Conservation (phyloP, 1,284 basidiomycete genomes). For the Ganoderma resinaceum region DNA sequence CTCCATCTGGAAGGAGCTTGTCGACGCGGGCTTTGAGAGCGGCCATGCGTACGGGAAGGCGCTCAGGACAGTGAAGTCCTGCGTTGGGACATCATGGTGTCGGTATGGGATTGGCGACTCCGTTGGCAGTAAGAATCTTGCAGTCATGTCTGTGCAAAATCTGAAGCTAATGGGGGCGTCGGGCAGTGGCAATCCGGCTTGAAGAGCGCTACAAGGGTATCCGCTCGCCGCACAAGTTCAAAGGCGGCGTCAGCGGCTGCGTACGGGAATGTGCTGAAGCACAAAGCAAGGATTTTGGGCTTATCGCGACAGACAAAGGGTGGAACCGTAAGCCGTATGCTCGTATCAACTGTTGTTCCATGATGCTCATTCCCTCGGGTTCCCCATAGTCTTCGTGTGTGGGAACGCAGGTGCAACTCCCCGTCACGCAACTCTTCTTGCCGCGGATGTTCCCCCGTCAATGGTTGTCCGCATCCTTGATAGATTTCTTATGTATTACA, state of each 20-base stretch:
- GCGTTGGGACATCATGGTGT: conserved; percentile 71
- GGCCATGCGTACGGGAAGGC: conserved; percentile 80
- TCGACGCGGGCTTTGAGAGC: conserved; percentile 75
- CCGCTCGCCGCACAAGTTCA: conserved; percentile 78
- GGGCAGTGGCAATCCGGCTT: conserved; percentile 67
- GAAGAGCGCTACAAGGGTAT: conserved; percentile 81
- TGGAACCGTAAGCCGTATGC: conserved; percentile 56
- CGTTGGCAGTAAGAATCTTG: conserved; percentile 55
- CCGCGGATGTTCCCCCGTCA: conserved; percentile 64
- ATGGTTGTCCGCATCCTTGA: conserved; percentile 73
- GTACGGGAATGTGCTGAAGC: conserved; percentile 82
- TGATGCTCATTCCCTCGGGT: not conserved
- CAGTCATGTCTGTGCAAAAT: too few relatives aligned
- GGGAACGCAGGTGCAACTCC: conserved; percentile 79
- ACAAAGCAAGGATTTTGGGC: conserved; percentile 78
- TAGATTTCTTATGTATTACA: conserved; percentile 77
- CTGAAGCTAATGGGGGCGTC: not conserved
- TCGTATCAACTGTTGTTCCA: not conserved
- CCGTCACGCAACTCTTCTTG: conserved; percentile 59
- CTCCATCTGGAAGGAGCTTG: conserved; percentile 76
- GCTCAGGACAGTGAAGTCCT: conserved; percentile 64
- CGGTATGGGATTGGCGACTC: conserved; percentile 81
- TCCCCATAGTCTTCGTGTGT: conserved; percentile 64
- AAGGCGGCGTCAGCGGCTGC: conserved; percentile 83
- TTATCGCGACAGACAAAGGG: conserved; percentile 82